phyloP scores from a whole-genome alignment of 2,329 filamentous ascomycete genomes.

The Neophaeococcomyces aloes region DNA sequence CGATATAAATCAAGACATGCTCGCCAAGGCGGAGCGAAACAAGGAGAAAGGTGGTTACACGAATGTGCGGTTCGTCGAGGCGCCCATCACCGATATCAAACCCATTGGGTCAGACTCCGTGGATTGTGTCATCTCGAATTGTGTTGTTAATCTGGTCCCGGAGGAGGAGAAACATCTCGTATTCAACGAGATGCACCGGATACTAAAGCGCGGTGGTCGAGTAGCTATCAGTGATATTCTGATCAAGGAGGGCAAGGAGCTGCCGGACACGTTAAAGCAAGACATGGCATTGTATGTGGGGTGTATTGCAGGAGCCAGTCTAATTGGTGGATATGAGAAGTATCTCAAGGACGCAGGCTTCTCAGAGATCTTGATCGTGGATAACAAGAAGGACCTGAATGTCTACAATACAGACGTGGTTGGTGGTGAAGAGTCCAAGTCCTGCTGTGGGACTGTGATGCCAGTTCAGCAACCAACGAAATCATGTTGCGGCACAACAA shows the following conservation, averaged over 20 bases:
- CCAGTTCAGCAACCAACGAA: slow-evolving; percentile 7
- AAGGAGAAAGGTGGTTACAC: slow-evolving; percentile 27
- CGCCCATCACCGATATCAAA: slow-evolving; percentile 40
- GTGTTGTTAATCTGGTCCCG: slow-evolving; percentile 51
- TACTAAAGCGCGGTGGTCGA: slow-evolving; percentile 48
- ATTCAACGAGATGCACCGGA: slow-evolving; percentile 48
- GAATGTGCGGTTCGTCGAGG: slow-evolving; percentile 45
- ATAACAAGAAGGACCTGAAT: slow-evolving; percentile 36
- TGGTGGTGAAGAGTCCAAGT: slow-evolving; percentile 10
- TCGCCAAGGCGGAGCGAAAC: slow-evolving; percentile 40
- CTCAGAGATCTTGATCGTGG: slow-evolving; percentile 36
- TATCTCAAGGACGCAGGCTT: slow-evolving; percentile 46
- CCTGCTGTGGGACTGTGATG: slow-evolving; percentile 17
- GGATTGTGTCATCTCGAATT: slow-evolving; percentile 54
- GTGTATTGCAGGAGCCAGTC: slow-evolving; percentile 49
- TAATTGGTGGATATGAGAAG: slow-evolving; percentile 40
- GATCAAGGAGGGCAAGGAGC: slow-evolving; percentile 25
- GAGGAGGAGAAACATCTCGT: slow-evolving; percentile 41
- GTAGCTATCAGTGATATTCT: slow-evolving; percentile 53
- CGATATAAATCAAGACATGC: slow-evolving; percentile 54
- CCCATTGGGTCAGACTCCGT: slow-evolving; percentile 33
- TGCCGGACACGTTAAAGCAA: slow-evolving; percentile 40
- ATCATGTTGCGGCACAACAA: slow-evolving; percentile 11
- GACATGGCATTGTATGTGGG: slow-evolving; percentile 48
- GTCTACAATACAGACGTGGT: slow-evolving; percentile 9